These are phyloP conservation scores for Lineolata rhizophorae DNA, from an alignment of 495 filamentous ascomycete genomes.

Conservation along the genomic window DNA sequence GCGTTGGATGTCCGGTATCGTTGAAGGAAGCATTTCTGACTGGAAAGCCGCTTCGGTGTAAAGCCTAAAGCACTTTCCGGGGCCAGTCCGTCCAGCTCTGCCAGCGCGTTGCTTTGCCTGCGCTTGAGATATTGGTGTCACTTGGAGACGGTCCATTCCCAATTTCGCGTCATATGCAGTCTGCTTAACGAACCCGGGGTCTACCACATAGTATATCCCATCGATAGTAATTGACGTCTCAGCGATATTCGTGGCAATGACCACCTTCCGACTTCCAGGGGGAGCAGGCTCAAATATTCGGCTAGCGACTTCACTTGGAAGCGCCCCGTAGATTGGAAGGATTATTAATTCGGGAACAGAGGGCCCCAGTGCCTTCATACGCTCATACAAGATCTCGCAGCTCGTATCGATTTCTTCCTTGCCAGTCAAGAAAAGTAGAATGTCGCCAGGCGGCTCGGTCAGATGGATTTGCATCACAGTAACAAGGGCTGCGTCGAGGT, in stretches of 20 bases:
- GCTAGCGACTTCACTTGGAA: constrained; percentile 86
- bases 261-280: constrained; percentile 72
- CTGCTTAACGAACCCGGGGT: constrained; percentile 95
- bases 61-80: constrained; percentile 87
- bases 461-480: constrained; percentile 98
- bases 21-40: constrained; percentile 89
- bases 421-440: constrained; percentile 86
- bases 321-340: constrained; percentile 79
- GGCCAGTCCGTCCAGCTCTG: constrained; percentile 81
- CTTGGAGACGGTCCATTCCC: constrained; percentile 89
- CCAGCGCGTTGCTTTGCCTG: constrained; percentile 91
- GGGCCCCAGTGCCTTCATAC: constrained; percentile 88
- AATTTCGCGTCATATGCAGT: constrained; percentile 93
- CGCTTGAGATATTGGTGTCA: constrained; percentile 90
- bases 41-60: constrained; percentile 95
- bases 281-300: constrained; percentile 87
- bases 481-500: constrained; percentile 81
- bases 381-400: constrained; percentile 79
- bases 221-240: constrained; percentile 97
- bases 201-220: constrained; percentile 90
- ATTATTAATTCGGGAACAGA: constrained; percentile 83
- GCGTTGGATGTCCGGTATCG: constrained; percentile 89
- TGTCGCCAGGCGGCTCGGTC: constrained; percentile 74
- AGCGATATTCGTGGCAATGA: constrained; percentile 97
- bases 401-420: constrained; percentile 96